A percentile compares a stretch with the other conserved stretches of the same genome.
Evolutionary conservation across 2,329 filamentous ascomycete species (phyloP).

Genomic region (Epichloe gansuensis): DNA sequence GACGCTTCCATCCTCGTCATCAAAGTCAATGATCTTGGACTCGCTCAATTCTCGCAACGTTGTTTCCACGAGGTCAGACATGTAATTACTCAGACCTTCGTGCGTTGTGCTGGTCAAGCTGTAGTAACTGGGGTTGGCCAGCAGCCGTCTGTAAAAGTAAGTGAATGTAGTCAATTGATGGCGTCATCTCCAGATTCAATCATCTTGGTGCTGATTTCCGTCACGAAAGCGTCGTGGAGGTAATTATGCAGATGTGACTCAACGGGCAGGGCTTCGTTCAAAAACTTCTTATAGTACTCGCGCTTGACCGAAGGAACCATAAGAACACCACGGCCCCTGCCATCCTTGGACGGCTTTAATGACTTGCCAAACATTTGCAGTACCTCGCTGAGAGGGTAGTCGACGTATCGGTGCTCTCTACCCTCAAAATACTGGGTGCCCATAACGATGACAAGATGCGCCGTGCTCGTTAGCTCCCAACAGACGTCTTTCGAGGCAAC

Average conservation of each 20-base stretch:
- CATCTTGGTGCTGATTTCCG: constrained; percentile 92
- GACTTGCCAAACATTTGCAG: constrained; percentile 98
- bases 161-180: constrained; percentile 97
- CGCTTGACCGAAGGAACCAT: constrained; percentile 93
- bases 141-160: constrained; percentile 89
- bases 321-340: constrained; percentile 76
- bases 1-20: constrained; percentile 85
- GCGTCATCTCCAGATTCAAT: constrained; percentile 93
- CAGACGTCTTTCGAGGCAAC: constrained; percentile 72
- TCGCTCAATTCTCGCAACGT: constrained; percentile 84
- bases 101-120: constrained; percentile 78
- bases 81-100: constrained; percentile 83
- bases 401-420: constrained; percentile 89
- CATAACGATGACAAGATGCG: constrained; percentile 92
- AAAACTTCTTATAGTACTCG: constrained; percentile 97
- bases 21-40: constrained; percentile 89
- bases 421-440: constrained; percentile 97
- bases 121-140: constrained; percentile 96
- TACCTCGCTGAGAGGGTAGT: constrained; percentile 88
- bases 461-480: constrained; percentile 83
- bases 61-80: constrained; percentile 89
- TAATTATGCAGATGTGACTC: constrained; percentile 89
- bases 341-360: constrained; percentile 65
- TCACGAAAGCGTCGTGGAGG: constrained; percentile 90
- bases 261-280: constrained; percentile 89